Evolutionary conservation across 2,329 filamentous ascomycete species (phyloP), one percentile per base, ranked within the genome.

Genomic region (Paecilomyces variotii): DNA sequence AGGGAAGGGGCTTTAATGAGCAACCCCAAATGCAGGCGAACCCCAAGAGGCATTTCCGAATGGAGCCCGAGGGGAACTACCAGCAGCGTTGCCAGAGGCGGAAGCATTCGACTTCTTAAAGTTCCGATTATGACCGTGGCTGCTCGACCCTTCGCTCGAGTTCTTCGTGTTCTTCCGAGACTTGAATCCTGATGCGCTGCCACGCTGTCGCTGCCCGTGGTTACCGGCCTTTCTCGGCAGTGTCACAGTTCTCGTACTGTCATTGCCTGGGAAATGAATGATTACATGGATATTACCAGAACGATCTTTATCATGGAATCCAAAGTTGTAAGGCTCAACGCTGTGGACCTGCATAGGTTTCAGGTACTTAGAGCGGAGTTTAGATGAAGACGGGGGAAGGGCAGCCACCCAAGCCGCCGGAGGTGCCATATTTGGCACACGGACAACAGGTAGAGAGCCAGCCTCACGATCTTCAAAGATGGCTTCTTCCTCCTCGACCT

Each of bases 391-490:
- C 4, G 50, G 72, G 9, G 73, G 64, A 28, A 66, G 69, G 26
- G 82, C 83, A 12, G 85, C 82, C 58, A 81, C 78, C 86, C 87
- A 90, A 14, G 85, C 82, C 35, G 82, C 80, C 35, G 84, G 80
- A 1, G 87, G 86, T 3, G 81, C 80, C 58, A 80, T 81, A 53
- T 80, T 78, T 6, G 88, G 88, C n/a, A 91, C 75, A 57, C 82
- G 83, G 26, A 91, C 84, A 25, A 83, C 80, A 0, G 88, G 88
- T n/a, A 90, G 74, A 6, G 88, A 91, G 2, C 88, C 88, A 78
- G 89, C 89, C 70, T 91, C 88, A 67, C 89, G 87, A 67, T 91
- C 87, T 68, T 90, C 89, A 63, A 92, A 92, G 63, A 89, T 90
- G 61, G 89, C 87, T 65, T 91, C 89, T 1, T 89, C 87, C 62